Conservation (phyloP, 352 stramenopile genomes). For the Globisporangium apiculatum region DNA sequence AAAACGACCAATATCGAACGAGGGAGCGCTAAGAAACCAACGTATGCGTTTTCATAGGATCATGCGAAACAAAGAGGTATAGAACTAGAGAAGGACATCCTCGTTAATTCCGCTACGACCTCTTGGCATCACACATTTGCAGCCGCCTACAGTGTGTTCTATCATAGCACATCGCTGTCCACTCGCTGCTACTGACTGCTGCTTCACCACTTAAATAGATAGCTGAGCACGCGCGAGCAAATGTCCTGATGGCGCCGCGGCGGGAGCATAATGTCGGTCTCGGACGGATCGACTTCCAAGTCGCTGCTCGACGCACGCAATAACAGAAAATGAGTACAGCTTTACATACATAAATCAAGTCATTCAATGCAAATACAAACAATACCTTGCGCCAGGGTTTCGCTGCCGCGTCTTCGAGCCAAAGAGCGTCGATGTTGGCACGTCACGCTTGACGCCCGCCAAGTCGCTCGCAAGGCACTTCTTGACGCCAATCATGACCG, state of each 20-base stretch:
- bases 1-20: too few relatives aligned
- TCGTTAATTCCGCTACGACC: too few relatives aligned
- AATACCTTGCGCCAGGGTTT: constrained; percentile 31
- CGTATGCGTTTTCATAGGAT: too few relatives aligned
- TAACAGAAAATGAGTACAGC: neutral
- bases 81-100: too few relatives aligned
- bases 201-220: constrained; percentile 81
- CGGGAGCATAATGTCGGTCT: constrained; percentile 79
- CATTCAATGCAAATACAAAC: neutral
- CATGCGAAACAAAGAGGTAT: too few relatives aligned
- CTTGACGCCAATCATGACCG: constrained; percentile 80
- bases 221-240: constrained; percentile 74
- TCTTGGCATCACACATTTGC: too few relatives aligned
- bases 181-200: neutral
- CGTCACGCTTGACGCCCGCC: constrained; percentile 38
- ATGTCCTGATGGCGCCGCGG: constrained; percentile 61
- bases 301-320: constrained; percentile 18
- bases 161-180: neutral
- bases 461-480: constrained; percentile 67
- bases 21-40: too few relatives aligned
- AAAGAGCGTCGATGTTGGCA: constrained; percentile 51
- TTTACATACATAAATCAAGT: neutral
- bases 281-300: constrained; percentile 67
- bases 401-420: constrained; percentile 28
- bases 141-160: neutral